Conservation (phyloP, 2,329 filamentous ascomycete genomes). For the Colletotrichum lupini region DNA sequence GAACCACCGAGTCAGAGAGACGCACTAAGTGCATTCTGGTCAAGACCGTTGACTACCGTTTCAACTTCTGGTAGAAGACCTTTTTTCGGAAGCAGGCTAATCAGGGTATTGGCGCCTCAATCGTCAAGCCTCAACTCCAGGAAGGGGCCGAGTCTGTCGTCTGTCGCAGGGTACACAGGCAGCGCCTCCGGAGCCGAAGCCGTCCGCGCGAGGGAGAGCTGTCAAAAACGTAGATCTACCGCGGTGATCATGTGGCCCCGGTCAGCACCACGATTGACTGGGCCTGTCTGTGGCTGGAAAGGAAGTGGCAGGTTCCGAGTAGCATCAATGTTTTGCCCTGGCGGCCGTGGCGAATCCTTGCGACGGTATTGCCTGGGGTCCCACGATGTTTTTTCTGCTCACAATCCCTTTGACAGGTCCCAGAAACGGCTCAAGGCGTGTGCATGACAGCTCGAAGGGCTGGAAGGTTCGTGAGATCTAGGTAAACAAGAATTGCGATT, state of each 20-base stretch:
- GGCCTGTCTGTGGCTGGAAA: slow-evolving; percentile 30
- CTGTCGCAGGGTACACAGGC: slow-evolving; percentile 18
- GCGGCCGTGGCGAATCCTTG: slow-evolving; percentile 31
- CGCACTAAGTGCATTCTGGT: slow-evolving; percentile 9
- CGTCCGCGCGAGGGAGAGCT: slow-evolving; percentile 32
- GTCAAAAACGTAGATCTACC: slow-evolving; percentile 36
- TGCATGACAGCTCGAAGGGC: slow-evolving; percentile 32
- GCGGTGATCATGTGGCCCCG: slow-evolving; percentile 28
- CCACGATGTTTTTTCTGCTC: slow-evolving; percentile 21
- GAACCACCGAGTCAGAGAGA: slow-evolving; percentile 22
- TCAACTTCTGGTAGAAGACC: slow-evolving; percentile 28
- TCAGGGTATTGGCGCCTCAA: slow-evolving; percentile 9
- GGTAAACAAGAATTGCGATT: slow-evolving; percentile 38
- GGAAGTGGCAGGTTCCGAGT: slow-evolving; percentile 36
- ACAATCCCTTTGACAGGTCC: slow-evolving; percentile 33
- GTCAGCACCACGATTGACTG: slow-evolving; percentile 29
- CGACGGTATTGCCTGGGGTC: slow-evolving; percentile 11
- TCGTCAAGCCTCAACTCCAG: slow-evolving; percentile 31
- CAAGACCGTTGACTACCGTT: slow-evolving; percentile 30
- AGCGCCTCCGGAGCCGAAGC: slow-evolving; percentile 30
- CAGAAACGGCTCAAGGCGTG: slow-evolving; percentile 27
- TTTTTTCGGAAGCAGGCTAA: slow-evolving; percentile 25
- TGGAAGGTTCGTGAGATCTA: slow-evolving; percentile 36
- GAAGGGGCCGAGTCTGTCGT: slow-evolving; percentile 23
- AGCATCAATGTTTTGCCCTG: slow-evolving; percentile 36